Evolutionary conservation across 1,284 basidiomycete genomes (phyloP).

Genomic region (Ceratobasidium sp.): DNA sequence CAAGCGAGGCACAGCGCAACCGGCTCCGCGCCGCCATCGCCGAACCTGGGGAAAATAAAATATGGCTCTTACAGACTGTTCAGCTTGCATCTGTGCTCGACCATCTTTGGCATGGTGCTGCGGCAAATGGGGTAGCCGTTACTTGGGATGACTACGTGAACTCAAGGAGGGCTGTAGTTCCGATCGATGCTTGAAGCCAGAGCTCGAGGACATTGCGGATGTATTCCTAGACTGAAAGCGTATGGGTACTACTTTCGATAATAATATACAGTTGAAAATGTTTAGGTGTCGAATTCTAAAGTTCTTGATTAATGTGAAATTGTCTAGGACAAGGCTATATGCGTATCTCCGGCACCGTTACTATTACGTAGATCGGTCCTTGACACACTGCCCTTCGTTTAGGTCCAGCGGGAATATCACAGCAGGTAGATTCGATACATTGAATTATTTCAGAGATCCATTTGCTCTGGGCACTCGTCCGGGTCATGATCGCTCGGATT

Average conservation of each 20-base stretch:
- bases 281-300: too few species aligned
- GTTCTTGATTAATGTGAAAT: too few species aligned
- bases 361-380: too few species aligned
- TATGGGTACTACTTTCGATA: not conserved
- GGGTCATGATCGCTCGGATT: not conserved
- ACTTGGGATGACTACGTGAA: constrained; percentile 30
- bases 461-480: not conserved
- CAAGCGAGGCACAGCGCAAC: not conserved
- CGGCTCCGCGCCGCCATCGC: not conserved
- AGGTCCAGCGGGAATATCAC: too few species aligned
- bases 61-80: constrained; percentile 7
- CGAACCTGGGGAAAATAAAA: not conserved
- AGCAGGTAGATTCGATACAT: too few species aligned
- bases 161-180: not conserved
- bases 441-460: too few species aligned
- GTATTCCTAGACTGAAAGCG: not conserved
- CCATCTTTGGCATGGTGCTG: constrained; percentile 21
- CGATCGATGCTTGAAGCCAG: not conserved
- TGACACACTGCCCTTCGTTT: too few species aligned
- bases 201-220: not conserved
- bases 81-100: constrained; percentile 10
- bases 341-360: too few species aligned
- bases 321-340: too few species aligned
- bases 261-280: too few species aligned
- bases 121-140: constrained; percentile 14